Percentiles rank a stretch among this genome's conserved stretches.
phyloP scores from a whole-genome alignment of 2,329 filamentous ascomycete species.

The Dothiorella sarmentorum region DNA sequence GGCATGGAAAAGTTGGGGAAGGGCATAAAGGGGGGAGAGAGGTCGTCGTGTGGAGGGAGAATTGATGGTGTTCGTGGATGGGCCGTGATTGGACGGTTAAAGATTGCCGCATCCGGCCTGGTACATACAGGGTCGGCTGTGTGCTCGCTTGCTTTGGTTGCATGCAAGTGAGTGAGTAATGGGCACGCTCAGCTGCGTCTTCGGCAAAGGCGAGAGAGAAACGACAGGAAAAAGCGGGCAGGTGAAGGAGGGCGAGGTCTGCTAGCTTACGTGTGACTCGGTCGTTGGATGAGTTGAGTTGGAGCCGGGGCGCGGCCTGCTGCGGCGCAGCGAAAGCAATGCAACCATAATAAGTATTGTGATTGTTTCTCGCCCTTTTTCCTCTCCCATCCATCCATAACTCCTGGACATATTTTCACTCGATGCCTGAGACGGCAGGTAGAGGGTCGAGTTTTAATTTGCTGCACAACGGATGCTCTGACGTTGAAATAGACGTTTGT shows the following conservation, averaged over 20 bases:
- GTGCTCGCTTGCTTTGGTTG: neutral
- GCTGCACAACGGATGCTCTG: too few species aligned
- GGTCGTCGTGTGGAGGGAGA: too few species aligned
- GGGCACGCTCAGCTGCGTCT: too few species aligned
- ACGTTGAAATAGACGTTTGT: too few species aligned
- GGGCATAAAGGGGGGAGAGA: too few species aligned
- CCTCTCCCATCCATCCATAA: neutral
- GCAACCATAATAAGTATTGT: neutral
- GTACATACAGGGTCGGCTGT: neutral
- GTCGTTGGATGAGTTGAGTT: neutral
- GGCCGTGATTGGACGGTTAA: constrained; percentile 4
- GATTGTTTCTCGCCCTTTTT: neutral
- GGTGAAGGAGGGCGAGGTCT: neutral
- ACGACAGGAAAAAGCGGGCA: neutral
- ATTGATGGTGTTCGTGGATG: neutral
- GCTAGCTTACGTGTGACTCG: neutral
- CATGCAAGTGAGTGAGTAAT: neutral
- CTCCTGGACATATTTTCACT: too few species aligned
- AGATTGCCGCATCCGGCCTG: constrained; percentile 10
- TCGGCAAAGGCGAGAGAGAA: too few species aligned
- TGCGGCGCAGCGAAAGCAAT: neutral
- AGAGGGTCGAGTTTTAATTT: too few species aligned
- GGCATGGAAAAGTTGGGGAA: too few species aligned
- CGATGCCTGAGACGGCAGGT: too few species aligned
- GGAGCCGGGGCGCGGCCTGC: neutral